Conservation (phyloP, 192 early-diverging fungal genomes). For the Entomortierella parvispora region DNA sequence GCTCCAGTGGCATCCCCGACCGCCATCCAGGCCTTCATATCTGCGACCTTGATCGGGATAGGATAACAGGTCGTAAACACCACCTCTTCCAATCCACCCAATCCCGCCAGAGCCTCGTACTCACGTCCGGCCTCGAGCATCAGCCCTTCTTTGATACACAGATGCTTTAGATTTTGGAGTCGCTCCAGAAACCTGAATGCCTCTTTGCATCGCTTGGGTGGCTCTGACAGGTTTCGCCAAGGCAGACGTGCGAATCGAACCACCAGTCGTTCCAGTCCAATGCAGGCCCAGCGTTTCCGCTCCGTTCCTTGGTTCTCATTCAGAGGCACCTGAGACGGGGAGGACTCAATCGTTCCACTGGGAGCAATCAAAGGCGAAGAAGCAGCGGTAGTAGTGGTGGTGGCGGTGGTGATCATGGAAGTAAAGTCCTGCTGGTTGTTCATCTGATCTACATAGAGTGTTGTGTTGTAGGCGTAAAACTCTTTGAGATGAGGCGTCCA, state of each 20-base stretch:
- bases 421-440: no score
- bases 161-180: conserved; percentile 18
- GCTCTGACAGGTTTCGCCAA: conserved; percentile 31
- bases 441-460: conserved; percentile 47
- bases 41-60: conserved; percentile 37
- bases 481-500: conserved; percentile 47
- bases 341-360: no score
- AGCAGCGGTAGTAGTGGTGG: neutral
- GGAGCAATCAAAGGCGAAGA: neutral
- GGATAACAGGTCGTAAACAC: conserved; percentile 48
- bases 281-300: conserved; percentile 31
- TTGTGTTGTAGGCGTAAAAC: conserved; percentile 44
- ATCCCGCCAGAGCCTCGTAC: conserved; percentile 19
- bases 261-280: conserved; percentile 17
- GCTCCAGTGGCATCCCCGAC: neutral
- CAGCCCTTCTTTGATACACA: conserved; percentile 48
- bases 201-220: conserved; percentile 27
- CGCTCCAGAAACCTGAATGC: conserved; percentile 24
- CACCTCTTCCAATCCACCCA: conserved; percentile 20
- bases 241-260: conserved; percentile 36
- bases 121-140: conserved; percentile 40
- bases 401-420: neutral
- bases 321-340: no score
- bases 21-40: conserved; percentile 8
- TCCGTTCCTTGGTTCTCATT: neutral